A percentile compares a stretch with the other conserved stretches of the same genome.
Evolutionary conservation across 306 rosid species (phyloP).

Genomic region (Quercus robur): DNA sequence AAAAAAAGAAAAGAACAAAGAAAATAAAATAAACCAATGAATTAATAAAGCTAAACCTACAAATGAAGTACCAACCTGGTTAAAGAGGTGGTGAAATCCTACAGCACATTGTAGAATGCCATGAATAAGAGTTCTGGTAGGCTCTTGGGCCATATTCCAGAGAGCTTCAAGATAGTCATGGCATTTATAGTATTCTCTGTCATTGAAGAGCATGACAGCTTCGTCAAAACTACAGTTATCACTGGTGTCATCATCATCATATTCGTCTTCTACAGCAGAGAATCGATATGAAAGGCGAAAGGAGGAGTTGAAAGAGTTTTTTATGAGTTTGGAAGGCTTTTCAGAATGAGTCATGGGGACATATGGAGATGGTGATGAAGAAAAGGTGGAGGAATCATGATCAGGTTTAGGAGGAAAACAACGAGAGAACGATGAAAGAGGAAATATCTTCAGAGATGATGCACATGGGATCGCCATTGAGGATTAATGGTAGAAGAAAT

Average conservation of each 20-base stretch:
- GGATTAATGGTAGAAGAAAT: neutral
- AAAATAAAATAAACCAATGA: neutral
- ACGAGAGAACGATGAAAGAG: neutral
- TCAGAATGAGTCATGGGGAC: neutral
- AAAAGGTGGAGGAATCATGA: neutral
- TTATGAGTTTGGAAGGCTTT: neutral
- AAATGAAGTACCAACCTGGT: constrained; percentile 44
- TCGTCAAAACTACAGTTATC: constrained; percentile 52
- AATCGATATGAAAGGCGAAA: constrained; percentile 31
- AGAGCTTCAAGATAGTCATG: constrained; percentile 79
- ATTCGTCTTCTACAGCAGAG: constrained; percentile 27
- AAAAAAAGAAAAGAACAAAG: neutral
- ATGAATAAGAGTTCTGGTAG: constrained; percentile 76
- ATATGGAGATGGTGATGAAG: neutral
- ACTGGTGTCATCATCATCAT: constrained; percentile 23
- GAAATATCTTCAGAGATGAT: neutral
- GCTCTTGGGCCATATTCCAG: constrained; percentile 80
- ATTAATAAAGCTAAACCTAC: neutral
- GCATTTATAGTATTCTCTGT: constrained; percentile 68
- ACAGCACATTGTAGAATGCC: constrained; percentile 90
- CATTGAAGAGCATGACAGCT: constrained; percentile 61
- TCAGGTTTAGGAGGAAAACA: neutral
- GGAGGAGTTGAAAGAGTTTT: neutral
- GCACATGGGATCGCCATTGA: neutral
- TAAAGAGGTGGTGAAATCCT: constrained; percentile 86